Evolutionary conservation across 192 early-diverging fungal species (phyloP), one percentile per base, ranked within the genome.

Genomic region (Dimargaris cristalligena): DNA sequence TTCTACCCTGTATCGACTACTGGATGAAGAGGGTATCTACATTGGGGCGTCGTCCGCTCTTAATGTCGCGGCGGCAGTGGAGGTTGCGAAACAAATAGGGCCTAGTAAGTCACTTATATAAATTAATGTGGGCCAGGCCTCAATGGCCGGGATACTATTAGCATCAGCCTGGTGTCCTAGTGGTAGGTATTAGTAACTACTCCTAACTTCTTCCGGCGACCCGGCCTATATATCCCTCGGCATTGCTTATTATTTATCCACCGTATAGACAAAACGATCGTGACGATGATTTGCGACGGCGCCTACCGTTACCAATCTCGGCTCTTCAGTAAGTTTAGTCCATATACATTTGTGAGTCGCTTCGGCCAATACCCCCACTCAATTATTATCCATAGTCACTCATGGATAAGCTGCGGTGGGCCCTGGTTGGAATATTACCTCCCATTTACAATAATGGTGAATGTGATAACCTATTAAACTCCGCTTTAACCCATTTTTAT

Each of bases 1-100:
- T 45, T 66, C 72, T 48, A 94, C 92, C 90, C 67, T 93, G 18
- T 95, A 87, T 67, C 78, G 88, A 32, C 71, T 95, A 57, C 74
- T 95, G 49, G 86, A 95, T 60, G 88, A 95, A 69, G 92, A 95
- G 65, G 93, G 93, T 54, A 81, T 97, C 50, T 94, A 92, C 60
- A 67, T 94, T 38, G 93, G 93, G 28, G 91, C 91, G 0, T 87
- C 84, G 22, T 88, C 90, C 18, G 93, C 93, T 0, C 68, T 97
- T 44, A 97, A 97, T 63, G 90, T 93, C 20, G 91, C 79, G n/a
- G 87, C 90, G 14, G 92, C 93, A 0, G 84, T 82, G 47, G 77
- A 93, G 71, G 84, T 93, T 80, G 92, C 93, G 41, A 83, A 89
- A 71, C 71, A 79, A 34, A 65, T 90, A 35, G 90, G 90, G 4